A percentile compares a stretch with the other conserved stretches of the same genome.
phyloP scores from a whole-genome alignment of 495 filamentous ascomycete species.

The Lasiosphaeris hirsuta region DNA sequence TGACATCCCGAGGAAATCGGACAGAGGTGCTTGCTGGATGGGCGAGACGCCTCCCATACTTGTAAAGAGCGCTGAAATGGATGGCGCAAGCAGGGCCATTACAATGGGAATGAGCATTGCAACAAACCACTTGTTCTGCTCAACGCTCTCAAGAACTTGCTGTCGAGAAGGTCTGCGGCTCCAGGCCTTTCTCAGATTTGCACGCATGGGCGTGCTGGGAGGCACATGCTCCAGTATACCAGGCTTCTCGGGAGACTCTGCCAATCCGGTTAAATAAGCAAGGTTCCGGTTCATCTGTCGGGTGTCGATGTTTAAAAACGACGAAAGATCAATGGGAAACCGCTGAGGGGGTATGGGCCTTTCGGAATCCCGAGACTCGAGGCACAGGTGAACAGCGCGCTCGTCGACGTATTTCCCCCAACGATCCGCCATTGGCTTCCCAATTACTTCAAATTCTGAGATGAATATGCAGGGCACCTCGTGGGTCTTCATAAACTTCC shows the following conservation, averaged over 20 bases:
- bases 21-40: not conserved
- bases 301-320: slow-evolving; percentile 68
- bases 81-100: slow-evolving; percentile 10
- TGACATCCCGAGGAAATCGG: slow-evolving; percentile 20
- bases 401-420: slow-evolving; percentile 30
- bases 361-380: slow-evolving; percentile 58
- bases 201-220: not conserved
- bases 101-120: slow-evolving; percentile 17
- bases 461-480: slow-evolving; percentile 65
- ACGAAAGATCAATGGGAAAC: slow-evolving; percentile 68
- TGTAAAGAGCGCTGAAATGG: slow-evolving; percentile 5
- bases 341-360: slow-evolving; percentile 53
- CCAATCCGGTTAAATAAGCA: slow-evolving; percentile 59
- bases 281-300: slow-evolving; percentile 73
- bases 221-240: not conserved
- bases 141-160: not conserved
- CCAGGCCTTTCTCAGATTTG: slow-evolving; percentile 26
- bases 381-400: slow-evolving; percentile 59
- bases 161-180: not conserved
- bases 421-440: slow-evolving; percentile 23
- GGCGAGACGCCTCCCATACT: not conserved
- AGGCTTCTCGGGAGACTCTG: slow-evolving; percentile 19
- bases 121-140: slow-evolving; percentile 11
- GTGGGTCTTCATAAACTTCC: slow-evolving; percentile 63
- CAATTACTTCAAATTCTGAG: slow-evolving; percentile 57